phyloP scores from a whole-genome alignment of 257 asterid species.

The Misopates orontium region DNA sequence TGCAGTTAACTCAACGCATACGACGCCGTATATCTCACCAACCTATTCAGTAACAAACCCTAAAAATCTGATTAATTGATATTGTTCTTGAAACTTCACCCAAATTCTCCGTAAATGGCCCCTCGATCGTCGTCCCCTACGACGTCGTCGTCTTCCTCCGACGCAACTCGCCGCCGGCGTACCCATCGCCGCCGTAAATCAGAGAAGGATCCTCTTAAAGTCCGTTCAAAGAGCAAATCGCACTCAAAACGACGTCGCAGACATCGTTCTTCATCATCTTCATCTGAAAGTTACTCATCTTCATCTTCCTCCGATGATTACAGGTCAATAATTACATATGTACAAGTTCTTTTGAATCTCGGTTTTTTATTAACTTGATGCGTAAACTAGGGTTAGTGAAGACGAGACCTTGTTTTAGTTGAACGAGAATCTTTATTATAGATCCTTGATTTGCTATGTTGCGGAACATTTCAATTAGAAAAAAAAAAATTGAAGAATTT shows the following conservation, averaged over 20 bases:
- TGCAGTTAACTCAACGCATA: too few species aligned
- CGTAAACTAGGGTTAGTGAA: not conserved
- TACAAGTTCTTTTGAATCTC: slow-evolving; percentile 18
- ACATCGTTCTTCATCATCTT: slow-evolving; percentile 56
- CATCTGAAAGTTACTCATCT: slow-evolving; percentile 58
- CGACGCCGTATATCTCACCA: too few species aligned
- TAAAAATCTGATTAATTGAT: too few species aligned
- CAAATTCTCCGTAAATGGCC: slow-evolving; percentile 37
- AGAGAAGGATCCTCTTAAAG: slow-evolving; percentile 52
- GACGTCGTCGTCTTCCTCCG: slow-evolving; percentile 44
- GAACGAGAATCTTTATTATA: not conserved
- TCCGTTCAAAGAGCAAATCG: slow-evolving; percentile 67
- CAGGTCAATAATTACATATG: slow-evolving; percentile 44
- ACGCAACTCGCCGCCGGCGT: too few species aligned
- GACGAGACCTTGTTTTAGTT: not conserved
- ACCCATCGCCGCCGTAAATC: slow-evolving; percentile 46
- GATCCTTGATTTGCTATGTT: slow-evolving; percentile 12
- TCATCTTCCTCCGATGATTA: slow-evolving; percentile 62
- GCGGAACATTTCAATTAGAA: not conserved
- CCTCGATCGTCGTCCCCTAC: slow-evolving; percentile 58
- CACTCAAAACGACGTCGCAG: slow-evolving; percentile 66
- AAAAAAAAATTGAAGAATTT: too few species aligned
- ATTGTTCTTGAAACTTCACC: too few species aligned
- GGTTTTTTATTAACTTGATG: slow-evolving; percentile 15
- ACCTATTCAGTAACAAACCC: too few species aligned